These are phyloP conservation scores for Cercospora janseana DNA, from an alignment of 2,329 filamentous ascomycete species.

Conservation along the genomic window DNA sequence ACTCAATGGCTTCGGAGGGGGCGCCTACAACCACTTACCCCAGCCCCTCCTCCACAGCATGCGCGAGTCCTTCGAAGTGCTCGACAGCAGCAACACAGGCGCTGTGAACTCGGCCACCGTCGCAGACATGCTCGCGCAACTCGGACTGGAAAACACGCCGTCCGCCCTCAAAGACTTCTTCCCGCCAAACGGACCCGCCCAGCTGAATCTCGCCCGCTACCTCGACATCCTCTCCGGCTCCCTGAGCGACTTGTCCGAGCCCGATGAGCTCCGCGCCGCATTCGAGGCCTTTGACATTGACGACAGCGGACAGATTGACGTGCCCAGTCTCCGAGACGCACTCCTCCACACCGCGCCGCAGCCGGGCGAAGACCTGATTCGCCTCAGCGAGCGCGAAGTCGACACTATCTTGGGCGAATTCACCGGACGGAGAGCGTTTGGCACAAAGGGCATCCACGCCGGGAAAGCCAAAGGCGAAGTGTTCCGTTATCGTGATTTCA, in stretches of 20 bases:
- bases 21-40: constrained; percentile 66
- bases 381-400: constrained; percentile 70
- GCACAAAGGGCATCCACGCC: constrained; percentile 52
- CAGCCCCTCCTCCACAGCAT: constrained; percentile 81
- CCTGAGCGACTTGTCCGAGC: constrained; percentile 71
- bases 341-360: constrained; percentile 79
- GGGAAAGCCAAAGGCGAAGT: constrained; percentile 69
- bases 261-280: constrained; percentile 78
- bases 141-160: constrained; percentile 72
- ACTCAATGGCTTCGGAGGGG: constrained; percentile 23
- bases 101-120: constrained; percentile 79
- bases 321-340: constrained; percentile 77
- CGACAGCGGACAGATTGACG: constrained; percentile 88
- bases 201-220: constrained; percentile 80
- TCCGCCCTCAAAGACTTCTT: constrained; percentile 80
- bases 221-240: constrained; percentile 76
- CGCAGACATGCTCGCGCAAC: constrained; percentile 78
- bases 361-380: constrained; percentile 55
- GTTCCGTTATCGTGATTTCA: constrained; percentile 91
- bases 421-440: constrained; percentile 78
- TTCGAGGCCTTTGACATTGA: constrained; percentile 95
- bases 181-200: constrained; percentile 62
- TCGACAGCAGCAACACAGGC: constrained; percentile 86
- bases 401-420: constrained; percentile 87
- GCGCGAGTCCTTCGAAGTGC: constrained; percentile 87